Evolutionary conservation across 2,329 filamentous ascomycete species (phyloP), one percentile per base, ranked within the genome.

Genomic region (Xylogone sp.): DNA sequence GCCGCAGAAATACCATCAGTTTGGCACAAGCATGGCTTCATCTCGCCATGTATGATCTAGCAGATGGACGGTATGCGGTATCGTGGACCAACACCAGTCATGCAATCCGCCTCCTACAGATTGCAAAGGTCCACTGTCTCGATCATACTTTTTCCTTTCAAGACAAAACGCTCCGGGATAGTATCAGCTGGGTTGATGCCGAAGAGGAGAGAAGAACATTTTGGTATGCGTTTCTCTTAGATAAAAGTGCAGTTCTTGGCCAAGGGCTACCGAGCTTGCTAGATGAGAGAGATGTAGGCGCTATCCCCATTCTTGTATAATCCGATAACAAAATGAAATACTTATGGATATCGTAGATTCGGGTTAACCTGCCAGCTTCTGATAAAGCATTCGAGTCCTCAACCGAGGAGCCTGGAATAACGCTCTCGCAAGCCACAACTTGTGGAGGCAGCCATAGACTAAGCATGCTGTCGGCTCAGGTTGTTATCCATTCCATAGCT

Each of bases 191-290:
- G 90, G 94, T 88, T 0, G 93, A 97, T 66, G 81, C 82, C 48
- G 93, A 97, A 70, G 93, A 97, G 68, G 78, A 92, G 56, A 79
- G 93, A 51, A 80, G 93, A 56, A 94, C 90, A 0, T 97, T 97
- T 59, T 97, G 93, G 93, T 85, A 92, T 83, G 82, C 87, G 1
- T 97, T 95, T 65, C 90, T 86, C 59, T 75, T 90, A 53, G 93
- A 97, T 64, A 82, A 93, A 48, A 97, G 95, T 69, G 88, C 90
- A 5, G 96, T 90, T 62, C 93, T 96, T 49, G 92, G 92, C 21
- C 97, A 92, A 1, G 93, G 93, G 4, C 97, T 92, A 92, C 93
- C 93, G 1, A 90, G 96, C 86, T 83, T 81, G 1, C 81, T 96
- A 49, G 92, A 97, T 57, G 93, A 97, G 70, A 81, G 80, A 65